These are phyloP conservation scores for Boletus chippewaensis DNA, from an alignment of 1,284 basidiomycete genomes.

Conservation along the genomic window DNA sequence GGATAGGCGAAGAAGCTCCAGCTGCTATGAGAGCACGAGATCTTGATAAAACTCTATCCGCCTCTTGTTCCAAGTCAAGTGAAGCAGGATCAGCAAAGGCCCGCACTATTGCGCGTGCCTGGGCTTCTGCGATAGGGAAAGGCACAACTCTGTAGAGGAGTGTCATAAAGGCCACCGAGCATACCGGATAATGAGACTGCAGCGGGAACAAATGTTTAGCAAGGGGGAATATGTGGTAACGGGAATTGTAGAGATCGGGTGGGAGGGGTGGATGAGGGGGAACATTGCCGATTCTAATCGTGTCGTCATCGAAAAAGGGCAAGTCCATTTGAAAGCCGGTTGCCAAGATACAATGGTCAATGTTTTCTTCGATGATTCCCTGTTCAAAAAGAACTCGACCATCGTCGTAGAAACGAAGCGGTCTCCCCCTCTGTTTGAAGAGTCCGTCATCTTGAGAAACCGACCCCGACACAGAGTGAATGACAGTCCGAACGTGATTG, in stretches of 20 bases:
- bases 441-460: slow-evolving; percentile 29
- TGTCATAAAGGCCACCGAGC: slow-evolving; percentile 58
- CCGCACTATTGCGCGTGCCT: slow-evolving; percentile 51
- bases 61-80: slow-evolving; percentile 45
- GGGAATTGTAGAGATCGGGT: slow-evolving; percentile 55
- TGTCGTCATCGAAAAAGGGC: slow-evolving; percentile 46
- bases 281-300: slow-evolving; percentile 30
- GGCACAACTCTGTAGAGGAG: slow-evolving; percentile 52
- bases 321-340: slow-evolving; percentile 64
- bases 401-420: slow-evolving; percentile 38
- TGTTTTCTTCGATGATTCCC: slow-evolving; percentile 44
- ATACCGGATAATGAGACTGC: slow-evolving; percentile 41
- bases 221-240: slow-evolving; percentile 59
- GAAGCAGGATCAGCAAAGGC: slow-evolving; percentile 46
- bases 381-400: slow-evolving; percentile 56
- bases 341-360: slow-evolving; percentile 62
- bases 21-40: slow-evolving; percentile 37
- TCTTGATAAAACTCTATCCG: slow-evolving; percentile 41
- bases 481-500: slow-evolving; percentile 38
- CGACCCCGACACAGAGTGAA: slow-evolving; percentile 49
- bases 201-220: slow-evolving; percentile 47
- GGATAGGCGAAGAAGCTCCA: slow-evolving; percentile 29
- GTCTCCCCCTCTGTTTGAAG: slow-evolving; percentile 41
- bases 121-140: slow-evolving; percentile 61
- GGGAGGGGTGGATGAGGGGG: slow-evolving; percentile 44